Conservation (phyloP, 2,329 filamentous ascomycete species). For the Apiospora hydei region DNA sequence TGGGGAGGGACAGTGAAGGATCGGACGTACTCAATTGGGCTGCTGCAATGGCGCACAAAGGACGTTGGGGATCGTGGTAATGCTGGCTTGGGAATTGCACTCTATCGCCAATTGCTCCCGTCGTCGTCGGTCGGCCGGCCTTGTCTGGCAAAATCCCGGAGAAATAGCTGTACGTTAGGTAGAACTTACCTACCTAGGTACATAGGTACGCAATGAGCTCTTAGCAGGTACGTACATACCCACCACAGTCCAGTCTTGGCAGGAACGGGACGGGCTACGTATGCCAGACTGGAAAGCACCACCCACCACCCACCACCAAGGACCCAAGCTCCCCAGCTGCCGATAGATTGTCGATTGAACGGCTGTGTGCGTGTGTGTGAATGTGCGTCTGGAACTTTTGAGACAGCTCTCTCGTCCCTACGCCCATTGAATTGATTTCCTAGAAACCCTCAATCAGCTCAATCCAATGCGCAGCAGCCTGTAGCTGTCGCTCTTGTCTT, state of each 20-base stretch:
- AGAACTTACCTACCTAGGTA: too few relatives aligned
- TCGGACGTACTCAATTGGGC: constrained; percentile 26
- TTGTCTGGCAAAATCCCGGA: constrained; percentile 21
- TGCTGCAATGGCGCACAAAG: constrained; percentile 2
- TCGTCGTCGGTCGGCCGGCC: neutral
- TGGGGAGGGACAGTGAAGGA: neutral
- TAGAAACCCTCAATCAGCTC: neutral
- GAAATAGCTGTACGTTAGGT: neutral
- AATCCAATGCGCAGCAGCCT: constrained; percentile 22
- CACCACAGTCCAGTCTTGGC: constrained; percentile 24
- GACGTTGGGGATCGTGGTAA: constrained; percentile 14
- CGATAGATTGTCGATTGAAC: neutral
- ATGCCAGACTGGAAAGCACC: constrained; percentile 24
- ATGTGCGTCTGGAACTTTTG: neutral
- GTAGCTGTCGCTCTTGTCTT: constrained; percentile 22
- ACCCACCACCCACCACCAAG: neutral
- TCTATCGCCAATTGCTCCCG: neutral
- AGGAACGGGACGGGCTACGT: constrained; percentile 30
- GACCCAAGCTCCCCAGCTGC: neutral
- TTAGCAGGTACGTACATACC: neutral
- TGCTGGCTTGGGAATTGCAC: neutral
- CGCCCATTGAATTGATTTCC: constrained; percentile 17
- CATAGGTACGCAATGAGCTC: too few relatives aligned
- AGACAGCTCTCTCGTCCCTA: neutral
- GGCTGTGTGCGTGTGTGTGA: neutral